Percentiles rank a stretch among this genome's conserved stretches.
Conservation (phyloP, 139 green algal species). For the Coelastrella sp. region DNA sequence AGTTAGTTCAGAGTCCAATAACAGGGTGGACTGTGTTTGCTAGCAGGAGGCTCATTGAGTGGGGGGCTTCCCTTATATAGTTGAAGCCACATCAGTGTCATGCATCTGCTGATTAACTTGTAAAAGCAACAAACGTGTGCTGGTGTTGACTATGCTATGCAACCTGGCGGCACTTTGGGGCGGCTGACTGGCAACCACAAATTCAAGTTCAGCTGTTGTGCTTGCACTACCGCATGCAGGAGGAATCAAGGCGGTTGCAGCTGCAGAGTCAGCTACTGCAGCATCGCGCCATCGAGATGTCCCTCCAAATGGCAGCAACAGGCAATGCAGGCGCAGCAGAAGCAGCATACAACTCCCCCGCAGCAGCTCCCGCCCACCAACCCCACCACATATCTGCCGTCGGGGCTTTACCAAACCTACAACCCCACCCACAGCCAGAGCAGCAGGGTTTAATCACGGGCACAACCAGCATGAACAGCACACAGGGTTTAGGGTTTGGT, state of each 20-base stretch:
- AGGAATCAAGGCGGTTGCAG: constrained; percentile 62
- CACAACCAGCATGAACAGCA: neutral
- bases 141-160: too few relatives aligned
- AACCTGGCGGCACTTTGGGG: too few relatives aligned
- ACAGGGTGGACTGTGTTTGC: too few relatives aligned
- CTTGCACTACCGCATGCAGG: neutral
- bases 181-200: too few relatives aligned
- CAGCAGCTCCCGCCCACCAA: neutral
- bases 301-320: constrained; percentile 13
- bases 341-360: neutral
- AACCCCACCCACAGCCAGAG: neutral
- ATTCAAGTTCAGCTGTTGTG: too few relatives aligned
- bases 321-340: neutral
- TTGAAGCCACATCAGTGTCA: too few relatives aligned
- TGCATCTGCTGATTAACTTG: too few relatives aligned
- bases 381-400: neutral
- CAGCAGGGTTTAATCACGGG: neutral
- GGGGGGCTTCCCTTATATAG: too few relatives aligned
- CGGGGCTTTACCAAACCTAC: neutral
- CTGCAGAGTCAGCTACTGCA: constrained; percentile 52
- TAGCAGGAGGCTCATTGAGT: too few relatives aligned
- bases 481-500: neutral
- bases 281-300: constrained; percentile 59
- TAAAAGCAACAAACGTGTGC: too few relatives aligned
- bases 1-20: too few relatives aligned